These are phyloP conservation scores for Leccinum disarticulatum DNA, from an alignment of 768 basidiomycete genomes.

Conservation along the genomic window DNA sequence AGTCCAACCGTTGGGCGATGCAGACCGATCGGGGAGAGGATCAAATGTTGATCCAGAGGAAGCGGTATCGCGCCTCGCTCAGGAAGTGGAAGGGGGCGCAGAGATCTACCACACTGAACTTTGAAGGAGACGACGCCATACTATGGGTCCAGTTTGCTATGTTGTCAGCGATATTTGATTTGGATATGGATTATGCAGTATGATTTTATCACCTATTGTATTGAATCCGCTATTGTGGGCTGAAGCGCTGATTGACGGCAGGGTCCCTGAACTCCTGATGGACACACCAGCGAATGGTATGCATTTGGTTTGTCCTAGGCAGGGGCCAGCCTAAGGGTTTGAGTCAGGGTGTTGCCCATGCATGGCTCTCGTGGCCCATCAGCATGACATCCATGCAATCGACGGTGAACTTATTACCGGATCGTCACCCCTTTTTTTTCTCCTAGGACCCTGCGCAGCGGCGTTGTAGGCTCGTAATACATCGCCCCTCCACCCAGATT, in stretches of 20 bases:
- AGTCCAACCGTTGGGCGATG: constrained; percentile 12
- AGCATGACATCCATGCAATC: constrained; percentile 22
- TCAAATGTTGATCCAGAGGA: constrained; percentile 22
- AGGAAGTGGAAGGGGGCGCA: constrained; percentile 17
- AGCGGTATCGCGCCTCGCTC: constrained; percentile 19
- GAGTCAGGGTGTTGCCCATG: constrained; percentile 17
- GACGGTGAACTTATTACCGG: constrained; percentile 7
- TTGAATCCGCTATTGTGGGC: not conserved
- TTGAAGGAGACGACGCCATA: constrained; percentile 13
- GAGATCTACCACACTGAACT: constrained; percentile 24
- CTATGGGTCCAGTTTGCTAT: constrained; percentile 11
- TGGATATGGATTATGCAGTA: constrained; percentile 23
- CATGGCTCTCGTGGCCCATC: constrained; percentile 13
- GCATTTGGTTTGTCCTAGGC: not conserved
- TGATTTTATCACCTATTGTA: constrained; percentile 9
- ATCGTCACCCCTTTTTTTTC: constrained; percentile 1
- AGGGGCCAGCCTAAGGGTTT: not conserved
- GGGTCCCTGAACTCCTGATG: not conserved
- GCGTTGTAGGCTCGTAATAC: constrained; percentile 6
- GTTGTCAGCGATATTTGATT: constrained; percentile 10
- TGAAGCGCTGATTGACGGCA: not conserved
- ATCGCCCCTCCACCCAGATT: not conserved
- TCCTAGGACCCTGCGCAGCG: not conserved
- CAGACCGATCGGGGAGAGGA: constrained; percentile 1
- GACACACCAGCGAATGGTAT: not conserved